Evolutionary conservation across 305 asterid genomes (phyloP).

Genomic region (Ilex paraguariensis): DNA sequence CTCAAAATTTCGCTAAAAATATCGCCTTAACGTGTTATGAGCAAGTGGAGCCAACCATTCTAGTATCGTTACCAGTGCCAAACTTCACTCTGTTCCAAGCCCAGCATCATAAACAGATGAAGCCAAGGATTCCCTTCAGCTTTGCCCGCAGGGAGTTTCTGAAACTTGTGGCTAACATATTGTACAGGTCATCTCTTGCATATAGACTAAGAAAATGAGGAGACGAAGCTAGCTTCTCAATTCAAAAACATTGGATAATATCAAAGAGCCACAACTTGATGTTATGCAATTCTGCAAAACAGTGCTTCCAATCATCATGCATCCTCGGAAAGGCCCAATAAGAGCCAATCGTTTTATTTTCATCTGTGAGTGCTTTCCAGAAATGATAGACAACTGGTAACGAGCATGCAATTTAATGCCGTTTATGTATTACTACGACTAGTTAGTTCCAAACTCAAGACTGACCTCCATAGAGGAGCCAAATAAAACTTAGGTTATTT

Average conservation of each 20-base stretch:
- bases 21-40: slow-evolving; percentile 73
- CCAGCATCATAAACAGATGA: slow-evolving; percentile 47
- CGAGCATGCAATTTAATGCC: slow-evolving; percentile 32
- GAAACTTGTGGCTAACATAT: slow-evolving; percentile 63
- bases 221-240: slow-evolving; percentile 65
- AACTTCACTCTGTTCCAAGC: slow-evolving; percentile 69
- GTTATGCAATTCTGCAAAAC: slow-evolving; percentile 44
- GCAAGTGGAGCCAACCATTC: slow-evolving; percentile 90
- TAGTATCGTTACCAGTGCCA: slow-evolving; percentile 47
- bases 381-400: slow-evolving; percentile 33
- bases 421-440: slow-evolving; percentile 37
- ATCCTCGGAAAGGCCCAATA: slow-evolving; percentile 49
- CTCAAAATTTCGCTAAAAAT: slow-evolving; percentile 71
- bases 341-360: slow-evolving; percentile 35
- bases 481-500: slow-evolving; percentile 22
- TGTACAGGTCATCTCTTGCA: slow-evolving; percentile 75
- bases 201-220: slow-evolving; percentile 69
- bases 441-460: slow-evolving; percentile 60
- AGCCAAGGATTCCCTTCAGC: slow-evolving; percentile 35
- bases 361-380: slow-evolving; percentile 28
- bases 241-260: slow-evolving; percentile 32
- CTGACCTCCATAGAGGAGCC: slow-evolving; percentile 43
- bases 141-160: slow-evolving; percentile 54
- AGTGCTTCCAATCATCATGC: slow-evolving; percentile 47
- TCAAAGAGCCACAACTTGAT: slow-evolving; percentile 29